Percentiles rank a stretch among this genome's conserved stretches.
Conservation (phyloP, 2,329 filamentous ascomycete genomes). For the Trichoderma citrinoviride region DNA sequence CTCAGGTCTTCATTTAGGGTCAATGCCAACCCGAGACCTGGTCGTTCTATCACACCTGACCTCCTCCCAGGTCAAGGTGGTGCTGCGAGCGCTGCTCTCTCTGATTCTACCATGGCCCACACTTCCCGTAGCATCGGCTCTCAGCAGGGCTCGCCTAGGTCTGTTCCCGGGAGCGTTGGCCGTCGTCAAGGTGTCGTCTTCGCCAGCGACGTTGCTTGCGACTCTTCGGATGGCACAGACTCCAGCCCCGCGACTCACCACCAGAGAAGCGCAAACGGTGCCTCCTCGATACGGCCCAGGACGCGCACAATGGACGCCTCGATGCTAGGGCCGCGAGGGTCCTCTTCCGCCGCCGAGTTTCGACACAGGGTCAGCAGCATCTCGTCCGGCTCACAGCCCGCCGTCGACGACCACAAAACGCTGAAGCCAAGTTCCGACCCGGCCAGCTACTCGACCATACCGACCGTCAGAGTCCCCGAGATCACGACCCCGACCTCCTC, state of each 20-base stretch:
- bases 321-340: conserved; percentile 46
- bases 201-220: conserved; percentile 53
- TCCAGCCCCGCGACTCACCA: conserved; percentile 30
- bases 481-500: conserved; percentile 29
- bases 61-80: conserved; percentile 38
- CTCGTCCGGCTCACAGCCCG: conserved; percentile 55
- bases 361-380: conserved; percentile 69
- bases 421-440: conserved; percentile 44
- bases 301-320: conserved; percentile 59
- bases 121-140: conserved; percentile 29
- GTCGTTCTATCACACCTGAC: conserved; percentile 68
- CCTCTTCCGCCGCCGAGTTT: conserved; percentile 44
- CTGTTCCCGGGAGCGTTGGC: conserved; percentile 37
- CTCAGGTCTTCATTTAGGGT: conserved; percentile 37
- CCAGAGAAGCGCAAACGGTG: conserved; percentile 34
- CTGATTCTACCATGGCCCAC: conserved; percentile 26
- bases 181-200: conserved; percentile 61
- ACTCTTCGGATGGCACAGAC: conserved; percentile 47
- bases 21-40: conserved; percentile 37
- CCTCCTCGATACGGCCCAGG: conserved; percentile 45
- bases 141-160: conserved; percentile 36
- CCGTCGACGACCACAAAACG: conserved; percentile 46
- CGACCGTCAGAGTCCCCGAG: conserved; percentile 38
- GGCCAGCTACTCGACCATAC: conserved; percentile 42
- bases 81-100: conserved; percentile 26